A percentile compares a stretch with the other conserved stretches of the same genome.
phyloP scores from a whole-genome alignment of 257 asterid species.

The Forsythia viridissima region DNA sequence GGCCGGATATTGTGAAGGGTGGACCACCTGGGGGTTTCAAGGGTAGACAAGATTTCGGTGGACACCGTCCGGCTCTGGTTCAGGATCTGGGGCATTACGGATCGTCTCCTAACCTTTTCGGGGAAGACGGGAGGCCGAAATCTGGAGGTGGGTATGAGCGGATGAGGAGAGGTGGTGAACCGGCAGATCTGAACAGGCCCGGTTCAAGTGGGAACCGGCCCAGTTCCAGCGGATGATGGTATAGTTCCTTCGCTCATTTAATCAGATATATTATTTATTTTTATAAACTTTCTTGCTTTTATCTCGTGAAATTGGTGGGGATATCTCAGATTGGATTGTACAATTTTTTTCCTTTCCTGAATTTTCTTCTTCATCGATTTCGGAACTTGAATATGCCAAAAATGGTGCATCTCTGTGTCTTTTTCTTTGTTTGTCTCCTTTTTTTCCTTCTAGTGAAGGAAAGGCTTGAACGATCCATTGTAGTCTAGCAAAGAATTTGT shows the following conservation, averaged over 20 bases:
- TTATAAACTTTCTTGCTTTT: neutral
- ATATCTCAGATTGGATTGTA: neutral
- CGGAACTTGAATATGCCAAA: neutral
- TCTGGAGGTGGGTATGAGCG: constrained; percentile 72
- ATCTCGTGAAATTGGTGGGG: neutral
- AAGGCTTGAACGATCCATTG: neutral
- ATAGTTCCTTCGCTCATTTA: constrained; percentile 2
- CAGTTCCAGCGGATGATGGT: constrained; percentile 70
- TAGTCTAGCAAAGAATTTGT: neutral
- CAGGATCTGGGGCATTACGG: constrained; percentile 36
- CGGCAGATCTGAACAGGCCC: constrained; percentile 51
- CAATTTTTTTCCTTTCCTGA: neutral
- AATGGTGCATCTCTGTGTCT: neutral
- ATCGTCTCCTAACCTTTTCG: constrained; percentile 28
- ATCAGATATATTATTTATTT: neutral
- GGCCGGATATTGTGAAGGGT: constrained; percentile 43
- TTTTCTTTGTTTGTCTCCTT: neutral
- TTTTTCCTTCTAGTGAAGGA: neutral
- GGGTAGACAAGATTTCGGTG: constrained; percentile 34
- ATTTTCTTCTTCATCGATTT: neutral
- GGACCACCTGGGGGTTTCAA: constrained; percentile 36
- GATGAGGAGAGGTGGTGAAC: constrained; percentile 46
- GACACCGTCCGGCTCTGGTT: constrained; percentile 24
- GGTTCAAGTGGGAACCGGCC: constrained; percentile 59
- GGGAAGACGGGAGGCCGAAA: constrained; percentile 62